These are phyloP conservation scores for Torulaspora gathmanii DNA, from an alignment of 805 yeast species.

Conservation along the genomic window DNA sequence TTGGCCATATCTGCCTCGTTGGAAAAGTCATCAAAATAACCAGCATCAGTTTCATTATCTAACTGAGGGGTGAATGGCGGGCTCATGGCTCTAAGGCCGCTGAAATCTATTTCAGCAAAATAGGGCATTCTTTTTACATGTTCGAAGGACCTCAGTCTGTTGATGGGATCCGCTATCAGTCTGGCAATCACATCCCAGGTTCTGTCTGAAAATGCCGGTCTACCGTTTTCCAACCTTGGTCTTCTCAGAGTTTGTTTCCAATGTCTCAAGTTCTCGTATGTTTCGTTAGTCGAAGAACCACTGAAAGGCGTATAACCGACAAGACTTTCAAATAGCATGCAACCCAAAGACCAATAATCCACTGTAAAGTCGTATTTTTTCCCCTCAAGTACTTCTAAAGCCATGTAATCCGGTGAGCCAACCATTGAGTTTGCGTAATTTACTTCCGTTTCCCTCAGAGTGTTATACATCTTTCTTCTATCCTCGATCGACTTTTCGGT, in stretches of 20 bases:
- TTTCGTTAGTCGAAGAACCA: conserved; percentile 89
- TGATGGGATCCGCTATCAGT: conserved; percentile 72
- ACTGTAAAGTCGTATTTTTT: conserved; percentile 91
- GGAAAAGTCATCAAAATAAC: conserved; percentile 95
- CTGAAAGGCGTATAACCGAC: conserved; percentile 98
- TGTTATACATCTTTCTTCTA: conserved; percentile 79
- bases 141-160: conserved; percentile 70
- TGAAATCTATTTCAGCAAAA: conserved; percentile 82
- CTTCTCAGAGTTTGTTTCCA: conserved; percentile 87
- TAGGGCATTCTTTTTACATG: conserved; percentile 78
- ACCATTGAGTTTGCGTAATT: conserved; percentile 93
- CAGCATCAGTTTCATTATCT: conserved; percentile 97
- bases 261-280: conserved; percentile 85
- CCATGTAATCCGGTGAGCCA: conserved; percentile 99
- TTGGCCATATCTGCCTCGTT: conserved; percentile 97
- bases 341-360: conserved; percentile 98
- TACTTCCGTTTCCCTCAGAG: conserved; percentile 66
- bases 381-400: conserved; percentile 93
- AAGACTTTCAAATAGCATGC: conserved; percentile 92
- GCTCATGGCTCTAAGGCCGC: conserved; percentile 54
- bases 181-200: conserved; percentile 87
- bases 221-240: conserved; percentile 88
- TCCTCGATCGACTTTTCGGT: conserved; percentile 73
- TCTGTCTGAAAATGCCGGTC: conserved; percentile 89
- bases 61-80: conserved; percentile 98